These are phyloP conservation scores for Cyclostephanos tholiformis DNA, from an alignment of 108 stramenopile species.

Conservation along the genomic window DNA sequence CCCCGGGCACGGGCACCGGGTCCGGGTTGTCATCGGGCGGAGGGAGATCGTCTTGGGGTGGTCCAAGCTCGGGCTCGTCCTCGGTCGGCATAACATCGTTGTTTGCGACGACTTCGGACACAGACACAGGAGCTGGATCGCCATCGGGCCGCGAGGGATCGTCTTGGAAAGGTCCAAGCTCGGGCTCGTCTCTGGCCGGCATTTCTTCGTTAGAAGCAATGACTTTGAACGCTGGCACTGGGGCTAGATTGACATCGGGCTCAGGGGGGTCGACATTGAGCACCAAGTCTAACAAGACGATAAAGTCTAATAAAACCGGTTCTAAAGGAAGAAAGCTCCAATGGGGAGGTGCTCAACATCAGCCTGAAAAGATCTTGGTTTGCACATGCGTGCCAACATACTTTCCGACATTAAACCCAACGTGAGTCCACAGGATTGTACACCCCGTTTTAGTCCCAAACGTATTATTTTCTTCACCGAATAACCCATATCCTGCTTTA, in stretches of 20 bases:
- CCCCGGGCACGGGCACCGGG: too few species aligned
- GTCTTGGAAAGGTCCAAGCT: too few species aligned
- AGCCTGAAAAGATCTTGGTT: not conserved
- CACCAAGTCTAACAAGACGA: not conserved
- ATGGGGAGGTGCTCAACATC: not conserved
- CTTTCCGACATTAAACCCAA: conserved; percentile 5
- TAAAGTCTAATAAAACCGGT: too few species aligned
- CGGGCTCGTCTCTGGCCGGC: too few species aligned
- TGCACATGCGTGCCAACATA: conserved; percentile 11
- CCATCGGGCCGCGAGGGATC: too few species aligned
- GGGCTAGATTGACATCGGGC: conserved; percentile 1
- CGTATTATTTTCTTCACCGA: not conserved
- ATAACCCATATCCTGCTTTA: not conserved
- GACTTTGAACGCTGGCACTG: not conserved
- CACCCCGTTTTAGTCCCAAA: not conserved
- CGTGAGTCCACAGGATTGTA: not conserved
- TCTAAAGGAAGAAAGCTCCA: not conserved
- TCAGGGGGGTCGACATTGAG: not conserved
- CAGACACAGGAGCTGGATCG: too few species aligned
- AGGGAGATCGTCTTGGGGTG: too few species aligned
- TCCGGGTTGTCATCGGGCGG: too few species aligned
- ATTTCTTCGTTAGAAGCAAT: not conserved
- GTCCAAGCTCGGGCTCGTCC: too few species aligned
- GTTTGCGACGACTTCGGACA: too few species aligned
- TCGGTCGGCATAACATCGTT: too few species aligned